Evolutionary conservation across 306 rosid species (phyloP).

Genomic region (Vigna mungo): DNA sequence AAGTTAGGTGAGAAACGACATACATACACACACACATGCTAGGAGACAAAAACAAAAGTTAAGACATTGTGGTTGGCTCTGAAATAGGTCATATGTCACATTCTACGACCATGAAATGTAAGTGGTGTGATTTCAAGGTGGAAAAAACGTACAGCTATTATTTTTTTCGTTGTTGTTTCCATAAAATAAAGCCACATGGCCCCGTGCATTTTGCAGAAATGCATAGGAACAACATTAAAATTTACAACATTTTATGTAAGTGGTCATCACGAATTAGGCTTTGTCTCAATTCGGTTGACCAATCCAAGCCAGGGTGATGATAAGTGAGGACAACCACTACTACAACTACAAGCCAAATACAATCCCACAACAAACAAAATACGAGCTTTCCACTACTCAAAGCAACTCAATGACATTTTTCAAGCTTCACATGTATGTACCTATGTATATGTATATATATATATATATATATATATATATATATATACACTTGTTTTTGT

Average conservation of each 20-base stretch:
- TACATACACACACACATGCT: neutral
- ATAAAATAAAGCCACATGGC: conserved; percentile 25
- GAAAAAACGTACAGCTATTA: neutral
- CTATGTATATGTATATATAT: neutral
- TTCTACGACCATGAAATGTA: neutral
- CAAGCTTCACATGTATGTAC: neutral
- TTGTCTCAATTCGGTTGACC: conserved; percentile 46
- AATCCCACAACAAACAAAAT: conserved; percentile 42
- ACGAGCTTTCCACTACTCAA: conserved; percentile 80
- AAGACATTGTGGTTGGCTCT: neutral
- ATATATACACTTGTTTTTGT: conserved; percentile 13
- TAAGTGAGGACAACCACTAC: conserved; percentile 42
- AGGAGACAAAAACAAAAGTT: neutral
- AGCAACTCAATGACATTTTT: neutral
- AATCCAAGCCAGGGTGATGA: conserved; percentile 11
- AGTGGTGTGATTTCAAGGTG: conserved; percentile 1
- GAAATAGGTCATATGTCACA: neutral
- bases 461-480: neutral
- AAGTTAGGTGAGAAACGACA: neutral
- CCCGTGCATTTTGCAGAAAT: neutral
- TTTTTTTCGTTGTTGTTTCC: neutral
- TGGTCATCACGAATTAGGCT: conserved; percentile 47
- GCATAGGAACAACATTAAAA: conserved; percentile 3
- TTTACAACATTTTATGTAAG: conserved; percentile 30
- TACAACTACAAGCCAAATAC: conserved; percentile 28